phyloP scores from a whole-genome alignment of 169 alveolate species.

The Cryptosporidium tyzzeri region DNA sequence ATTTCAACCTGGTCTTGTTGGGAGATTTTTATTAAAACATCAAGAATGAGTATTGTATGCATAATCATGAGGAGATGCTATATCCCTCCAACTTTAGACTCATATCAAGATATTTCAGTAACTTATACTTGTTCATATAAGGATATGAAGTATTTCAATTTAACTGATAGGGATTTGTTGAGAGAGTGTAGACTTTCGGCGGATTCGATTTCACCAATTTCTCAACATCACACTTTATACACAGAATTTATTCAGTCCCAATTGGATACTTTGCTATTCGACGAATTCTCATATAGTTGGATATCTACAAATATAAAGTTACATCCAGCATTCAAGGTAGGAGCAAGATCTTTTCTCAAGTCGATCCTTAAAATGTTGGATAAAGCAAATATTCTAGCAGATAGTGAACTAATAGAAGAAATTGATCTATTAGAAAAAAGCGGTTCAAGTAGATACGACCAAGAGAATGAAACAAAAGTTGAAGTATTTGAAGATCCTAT shows the following conservation, averaged over 20 bases:
- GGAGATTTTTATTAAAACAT: constrained; percentile 59
- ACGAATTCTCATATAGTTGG: constrained; percentile 69
- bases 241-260: constrained; percentile 57
- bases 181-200: constrained; percentile 69
- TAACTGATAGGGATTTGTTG: constrained; percentile 53
- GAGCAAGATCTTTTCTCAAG: constrained; percentile 58
- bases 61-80: constrained; percentile 61
- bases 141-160: constrained; percentile 52
- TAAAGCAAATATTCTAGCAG: constrained; percentile 55
- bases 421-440: constrained; percentile 51
- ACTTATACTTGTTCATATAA: constrained; percentile 40
- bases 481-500: constrained; percentile 70
- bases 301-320: constrained; percentile 44
- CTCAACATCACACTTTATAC: constrained; percentile 69
- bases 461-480: constrained; percentile 23
- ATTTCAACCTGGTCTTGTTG: constrained; percentile 70
- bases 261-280: constrained; percentile 54
- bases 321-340: constrained; percentile 47
- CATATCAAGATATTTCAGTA: constrained; percentile 67
- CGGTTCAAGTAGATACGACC: constrained; percentile 42
- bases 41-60: constrained; percentile 47
- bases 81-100: constrained; percentile 69
- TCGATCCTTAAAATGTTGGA: constrained; percentile 39
- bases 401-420: constrained; percentile 50
- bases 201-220: constrained; percentile 59